A percentile compares a stretch with the other conserved stretches of the same genome.
Evolutionary conservation across 768 basidiomycete species (phyloP).

Genomic region (Gloeopeniophorella convolvens): DNA sequence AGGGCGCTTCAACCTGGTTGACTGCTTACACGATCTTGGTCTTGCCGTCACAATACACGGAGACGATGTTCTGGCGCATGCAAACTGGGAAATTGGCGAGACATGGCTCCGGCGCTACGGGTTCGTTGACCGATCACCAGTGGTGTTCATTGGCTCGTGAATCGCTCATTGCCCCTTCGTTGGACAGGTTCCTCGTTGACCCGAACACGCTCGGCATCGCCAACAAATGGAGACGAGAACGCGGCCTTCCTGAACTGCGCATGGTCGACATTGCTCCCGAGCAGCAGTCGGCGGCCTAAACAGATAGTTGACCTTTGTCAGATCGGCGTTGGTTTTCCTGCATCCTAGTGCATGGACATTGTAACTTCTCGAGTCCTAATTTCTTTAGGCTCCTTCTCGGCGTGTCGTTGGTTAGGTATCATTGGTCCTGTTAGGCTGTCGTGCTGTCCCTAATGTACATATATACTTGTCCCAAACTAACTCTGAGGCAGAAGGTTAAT

Average conservation of each 20-base stretch:
- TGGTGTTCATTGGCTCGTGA: background rate
- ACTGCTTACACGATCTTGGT: constrained; percentile 71
- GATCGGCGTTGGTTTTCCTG: background rate
- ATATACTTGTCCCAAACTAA: constrained; percentile 1
- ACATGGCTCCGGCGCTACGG: constrained; percentile 78
- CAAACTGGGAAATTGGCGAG: constrained; percentile 86
- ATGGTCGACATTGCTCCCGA: constrained; percentile 41
- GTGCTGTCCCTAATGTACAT: constrained; percentile 9
- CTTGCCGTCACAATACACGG: constrained; percentile 71
- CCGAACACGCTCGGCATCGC: constrained; percentile 57
- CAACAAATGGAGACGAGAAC: constrained; percentile 85
- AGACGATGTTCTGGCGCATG: constrained; percentile 85
- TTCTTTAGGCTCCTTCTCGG: too few species aligned
- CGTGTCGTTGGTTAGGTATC: background rate
- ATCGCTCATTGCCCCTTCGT: background rate
- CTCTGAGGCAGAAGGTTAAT: background rate
- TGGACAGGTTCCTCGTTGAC: constrained; percentile 70
- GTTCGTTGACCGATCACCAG: constrained; percentile 36
- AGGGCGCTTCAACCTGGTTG: constrained; percentile 77
- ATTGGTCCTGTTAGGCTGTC: constrained; percentile 4
- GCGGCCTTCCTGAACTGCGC: constrained; percentile 70
- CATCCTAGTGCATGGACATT: background rate
- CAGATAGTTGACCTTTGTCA: background rate
- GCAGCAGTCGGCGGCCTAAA: constrained; percentile 13
- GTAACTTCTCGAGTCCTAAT: too few species aligned